phyloP scores from a whole-genome alignment of 257 asterid genomes.

The Nicotiana sylvestris region DNA sequence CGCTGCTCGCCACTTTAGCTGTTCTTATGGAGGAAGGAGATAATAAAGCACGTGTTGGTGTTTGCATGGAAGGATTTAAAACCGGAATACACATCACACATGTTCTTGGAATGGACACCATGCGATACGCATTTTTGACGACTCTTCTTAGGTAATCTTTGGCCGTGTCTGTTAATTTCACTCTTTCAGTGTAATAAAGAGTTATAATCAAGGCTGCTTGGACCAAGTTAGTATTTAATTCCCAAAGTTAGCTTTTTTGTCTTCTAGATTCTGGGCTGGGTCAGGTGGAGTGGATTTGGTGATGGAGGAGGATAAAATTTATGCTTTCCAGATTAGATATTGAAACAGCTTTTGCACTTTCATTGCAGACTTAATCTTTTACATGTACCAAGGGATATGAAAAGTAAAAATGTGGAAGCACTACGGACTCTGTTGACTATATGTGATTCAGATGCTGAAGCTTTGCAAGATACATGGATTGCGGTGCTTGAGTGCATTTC shows the following conservation, averaged over 20 bases:
- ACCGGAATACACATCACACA: slow-evolving; percentile 94
- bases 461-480: slow-evolving; percentile 96
- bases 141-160: slow-evolving; percentile 77
- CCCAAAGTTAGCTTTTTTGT: neutral
- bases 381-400: slow-evolving; percentile 98
- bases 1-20: slow-evolving; percentile 95
- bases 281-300: neutral
- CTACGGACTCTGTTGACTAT: slow-evolving; percentile 76
- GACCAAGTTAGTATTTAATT: slow-evolving; percentile 1
- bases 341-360: slow-evolving; percentile 27
- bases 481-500: slow-evolving; percentile 94
- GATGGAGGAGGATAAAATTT: slow-evolving; percentile 1
- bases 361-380: slow-evolving; percentile 80
- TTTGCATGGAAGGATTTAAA: slow-evolving; percentile 97
- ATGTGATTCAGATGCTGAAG: slow-evolving; percentile 84
- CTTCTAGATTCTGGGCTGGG: neutral
- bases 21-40: slow-evolving; percentile 99
- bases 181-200: slow-evolving; percentile 13
- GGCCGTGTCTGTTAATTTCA: slow-evolving; percentile 10
- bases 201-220: neutral
- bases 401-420: slow-evolving; percentile 92
- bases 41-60: slow-evolving; percentile 79
- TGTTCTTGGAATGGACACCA: slow-evolving; percentile 96
- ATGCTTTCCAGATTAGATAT: slow-evolving; percentile 4
- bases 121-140: slow-evolving; percentile 95